Evolutionary conservation across 805 yeast genomes (phyloP), one percentile per base, ranked within the genome.

Genomic region (Lipomyces kockii): DNA sequence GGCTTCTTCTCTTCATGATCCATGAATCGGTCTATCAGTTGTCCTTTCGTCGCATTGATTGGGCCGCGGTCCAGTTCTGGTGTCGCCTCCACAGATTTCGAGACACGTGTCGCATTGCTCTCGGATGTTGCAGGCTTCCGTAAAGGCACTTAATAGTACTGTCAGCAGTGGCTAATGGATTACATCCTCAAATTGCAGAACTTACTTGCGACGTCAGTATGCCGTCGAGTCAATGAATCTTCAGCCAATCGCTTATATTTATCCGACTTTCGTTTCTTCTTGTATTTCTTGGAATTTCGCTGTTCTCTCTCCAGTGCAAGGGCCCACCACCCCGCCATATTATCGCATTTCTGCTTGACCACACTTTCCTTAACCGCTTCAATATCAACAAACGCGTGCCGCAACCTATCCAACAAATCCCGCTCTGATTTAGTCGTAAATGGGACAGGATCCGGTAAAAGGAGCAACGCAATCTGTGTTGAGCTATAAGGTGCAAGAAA

Each of bases 271-370:
- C 61, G 54, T 34, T 62, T 62, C 57, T 49, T 22, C 72, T 76
- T 77, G 60, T 57, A 7, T 75, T 80, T 60, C 78, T 43, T 60
- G 14, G 46, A 51, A 20, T 32, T 29, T 27, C 55, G 29, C 20
- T 43, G 76, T 71, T 85, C 87, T 59, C 80, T 79, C 27, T 89
- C 91, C 35, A 89, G 77, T 20, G 87, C 77, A 22, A 91, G 79
- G 58, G 87, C 87, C 89, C 93, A 92, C 65, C 88, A 82, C 0
- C 94, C 97, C 14, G 90, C 86, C 17, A 90, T 79, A 0, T 91
- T 81, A 77, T 90, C 95, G 78, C 91, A 85, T 65, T 88, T 86
- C 58, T 84, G 83, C 65, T 83, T 82, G 35, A 79, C 73, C 2
- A 92, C 87, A 35, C 89, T 84, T 8, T 83, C 80, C 71, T 85